A percentile compares a stretch with the other conserved stretches of the same genome.
Evolutionary conservation across 2,329 filamentous ascomycete genomes (phyloP).

Genomic region (Emericellopsis cladophorae): DNA sequence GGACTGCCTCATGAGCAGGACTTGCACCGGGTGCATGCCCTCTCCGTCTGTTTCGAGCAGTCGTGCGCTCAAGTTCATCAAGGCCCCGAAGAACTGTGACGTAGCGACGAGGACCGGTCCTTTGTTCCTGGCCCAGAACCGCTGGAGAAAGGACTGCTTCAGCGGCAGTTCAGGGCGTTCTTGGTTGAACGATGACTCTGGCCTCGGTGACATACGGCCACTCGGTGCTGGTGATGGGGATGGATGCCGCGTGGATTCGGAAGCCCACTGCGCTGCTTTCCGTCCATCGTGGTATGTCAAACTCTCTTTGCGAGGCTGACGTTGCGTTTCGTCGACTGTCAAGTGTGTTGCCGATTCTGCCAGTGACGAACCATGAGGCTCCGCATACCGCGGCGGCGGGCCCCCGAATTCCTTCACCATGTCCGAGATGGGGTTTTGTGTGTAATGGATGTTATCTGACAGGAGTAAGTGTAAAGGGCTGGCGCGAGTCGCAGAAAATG

Average conservation of each 20-base stretch:
- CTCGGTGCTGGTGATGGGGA: slow-evolving; percentile 10
- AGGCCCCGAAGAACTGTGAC: slow-evolving; percentile 67
- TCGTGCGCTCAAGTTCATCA: slow-evolving; percentile 77
- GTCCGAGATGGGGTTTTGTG: background rate
- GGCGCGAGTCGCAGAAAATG: too few relatives aligned
- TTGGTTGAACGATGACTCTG: background rate
- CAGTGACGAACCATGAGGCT: background rate
- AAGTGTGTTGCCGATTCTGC: background rate
- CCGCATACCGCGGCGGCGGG: background rate
- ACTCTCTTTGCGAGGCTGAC: background rate
- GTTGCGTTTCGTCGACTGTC: background rate
- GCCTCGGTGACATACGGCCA: slow-evolving; percentile 5
- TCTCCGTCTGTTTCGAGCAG: slow-evolving; percentile 60
- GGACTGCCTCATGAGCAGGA: slow-evolving; percentile 69
- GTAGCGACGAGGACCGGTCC: slow-evolving; percentile 61
- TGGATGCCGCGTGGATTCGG: slow-evolving; percentile 3
- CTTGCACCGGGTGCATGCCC: slow-evolving; percentile 71
- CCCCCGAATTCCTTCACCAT: slow-evolving; percentile 1
- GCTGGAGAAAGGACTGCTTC: slow-evolving; percentile 10
- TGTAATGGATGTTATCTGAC: too few relatives aligned
- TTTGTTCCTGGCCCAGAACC: slow-evolving; percentile 53
- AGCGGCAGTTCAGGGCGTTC: background rate
- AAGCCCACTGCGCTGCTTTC: background rate
- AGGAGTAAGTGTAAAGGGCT: too few relatives aligned
- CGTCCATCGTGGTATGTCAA: background rate